These are phyloP conservation scores for Trichoderma koningiopsis DNA, from an alignment of 2,329 filamentous ascomycete species.

Conservation along the genomic window DNA sequence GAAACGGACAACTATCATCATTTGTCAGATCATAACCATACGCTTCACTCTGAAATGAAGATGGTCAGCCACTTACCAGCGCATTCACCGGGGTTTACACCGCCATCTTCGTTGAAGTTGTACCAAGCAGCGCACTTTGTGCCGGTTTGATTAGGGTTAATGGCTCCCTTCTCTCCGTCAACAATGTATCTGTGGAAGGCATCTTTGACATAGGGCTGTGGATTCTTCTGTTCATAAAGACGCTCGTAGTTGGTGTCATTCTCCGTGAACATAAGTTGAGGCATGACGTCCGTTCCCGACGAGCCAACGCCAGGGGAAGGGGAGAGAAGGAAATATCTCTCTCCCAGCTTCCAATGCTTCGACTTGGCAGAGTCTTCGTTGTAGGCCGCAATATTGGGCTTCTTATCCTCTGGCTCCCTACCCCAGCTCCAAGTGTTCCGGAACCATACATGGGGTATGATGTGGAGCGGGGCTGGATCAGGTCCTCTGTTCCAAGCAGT, in stretches of 20 bases:
- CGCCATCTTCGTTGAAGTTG: constrained; percentile 84
- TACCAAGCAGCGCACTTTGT: constrained; percentile 94
- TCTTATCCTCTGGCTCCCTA: constrained; percentile 71
- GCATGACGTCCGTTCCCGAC: constrained; percentile 80
- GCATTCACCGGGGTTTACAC: constrained; percentile 86
- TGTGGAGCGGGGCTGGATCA: constrained; percentile 87
- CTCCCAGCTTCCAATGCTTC: constrained; percentile 77
- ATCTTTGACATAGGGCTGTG: constrained; percentile 86
- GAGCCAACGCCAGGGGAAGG: constrained; percentile 84
- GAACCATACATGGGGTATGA: constrained; percentile 94
- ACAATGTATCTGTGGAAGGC: constrained; percentile 90
- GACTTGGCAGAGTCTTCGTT: constrained; percentile 71
- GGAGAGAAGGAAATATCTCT: constrained; percentile 80
- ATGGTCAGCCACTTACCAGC: constrained; percentile 60
- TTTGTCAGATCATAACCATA: constrained; percentile 19
- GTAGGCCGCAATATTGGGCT: constrained; percentile 73
- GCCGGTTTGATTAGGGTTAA: constrained; percentile 78
- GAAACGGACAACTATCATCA: constrained; percentile 75
- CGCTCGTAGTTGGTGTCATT: constrained; percentile 87
- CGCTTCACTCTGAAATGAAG: background rate
- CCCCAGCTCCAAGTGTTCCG: constrained; percentile 98
- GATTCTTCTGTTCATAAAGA: constrained; percentile 78
- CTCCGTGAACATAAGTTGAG: constrained; percentile 86
- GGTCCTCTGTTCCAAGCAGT: constrained; percentile 95
- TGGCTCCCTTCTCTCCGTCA: constrained; percentile 73